Evolutionary conservation across 129 eudicot species (phyloP), one percentile per base, ranked within the genome.

Genomic region (Artemisia annua): DNA sequence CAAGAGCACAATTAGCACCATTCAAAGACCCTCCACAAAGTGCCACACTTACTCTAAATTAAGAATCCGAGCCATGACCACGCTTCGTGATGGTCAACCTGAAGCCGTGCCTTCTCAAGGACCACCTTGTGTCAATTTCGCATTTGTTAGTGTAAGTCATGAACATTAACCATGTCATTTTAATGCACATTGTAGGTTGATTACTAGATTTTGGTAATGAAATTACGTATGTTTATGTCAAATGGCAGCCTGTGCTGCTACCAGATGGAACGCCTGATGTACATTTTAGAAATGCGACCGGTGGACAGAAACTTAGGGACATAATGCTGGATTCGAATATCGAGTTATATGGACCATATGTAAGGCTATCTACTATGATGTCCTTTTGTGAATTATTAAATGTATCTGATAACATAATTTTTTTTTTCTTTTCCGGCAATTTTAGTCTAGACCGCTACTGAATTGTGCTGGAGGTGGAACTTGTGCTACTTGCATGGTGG

Each of bases 231-330:
- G 57, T 52, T 67, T 63, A 18, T 14, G n/a, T 70, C 48, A 14
- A 65, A 24, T 49, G 44, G 62, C 82, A 92, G 98, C 87, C 98
- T 22, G 96, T 89, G n/a, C 44, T 92, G 74, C 85, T 92, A 35
- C 98, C 98, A 4, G 98, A 92, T 87, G 98, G 98, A 73, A 92
- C 94, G 14, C 94, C 96, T 3, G 98, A 92, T 69, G 82, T 92
- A 75, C 98, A 89, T 64, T 80, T 79, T 50, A 87, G 98, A n/a
- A 79, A 52, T 6, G 91, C 95, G 6, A 67, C 77, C 11, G 96
- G 98, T 19, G 98, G 98, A 55, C 96, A 89, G 74, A 89, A 92
- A 75, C 94, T 92, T 20, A 85, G 98, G 75, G 89, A 89, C 75
- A 92, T 92, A 66, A 92, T 92, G 98, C 63, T 92, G 69, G 95